Evolutionary conservation across 2,329 filamentous ascomycete species (phyloP), one percentile per base, ranked within the genome.

Genomic region (Berkeleyomyces rouxiae): DNA sequence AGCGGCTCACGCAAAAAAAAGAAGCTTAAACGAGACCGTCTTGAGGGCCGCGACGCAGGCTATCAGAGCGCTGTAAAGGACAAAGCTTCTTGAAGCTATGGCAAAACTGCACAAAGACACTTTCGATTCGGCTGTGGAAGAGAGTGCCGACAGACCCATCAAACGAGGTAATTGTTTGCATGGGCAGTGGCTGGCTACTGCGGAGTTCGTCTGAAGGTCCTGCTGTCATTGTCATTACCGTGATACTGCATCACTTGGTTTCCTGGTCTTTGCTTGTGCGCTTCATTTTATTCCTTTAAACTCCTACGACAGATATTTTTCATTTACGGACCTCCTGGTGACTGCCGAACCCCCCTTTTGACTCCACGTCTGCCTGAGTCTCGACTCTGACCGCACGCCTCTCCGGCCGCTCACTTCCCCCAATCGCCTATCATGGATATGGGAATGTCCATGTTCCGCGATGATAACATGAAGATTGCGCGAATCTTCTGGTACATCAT

Each of bases 401-500:
- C n/a, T 58, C 40, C 39, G 46, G 11, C 31, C 36, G n/a, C 33
- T 23, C 39, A 11, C 33, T 11, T 39, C 58, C 36, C 31, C 37
- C 33, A 44, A 11, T n/a, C 46, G 57, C 43, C 55, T 59, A 67
- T 57, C 31, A 64, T 63, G 65, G 63, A 63, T 16, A 71, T 70
- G 70, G 70, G 71, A 9, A 70, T 68, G 40, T 69, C 68, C 59
- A 70, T 73, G 66, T 79, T 79, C 68, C 71, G 74, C 63, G 58
- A 68, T 1, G 71, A 69, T 39, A 80, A 81, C 67, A 74, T 71
- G 67, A 70, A 69, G 10, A 70, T 83, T 59, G 81, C 82, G 13
- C 74, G 74, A 16, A 76, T 75, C 1, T 85, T 79, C 68, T 85
- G 82, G 82, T 84, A 83, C 68, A 76, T 81, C 42, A 72, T 82